Base-by-base conservation (phyloP, 2,329 filamentous ascomycete genomes). In the Bimuria novae-zelandiae region DNA sequence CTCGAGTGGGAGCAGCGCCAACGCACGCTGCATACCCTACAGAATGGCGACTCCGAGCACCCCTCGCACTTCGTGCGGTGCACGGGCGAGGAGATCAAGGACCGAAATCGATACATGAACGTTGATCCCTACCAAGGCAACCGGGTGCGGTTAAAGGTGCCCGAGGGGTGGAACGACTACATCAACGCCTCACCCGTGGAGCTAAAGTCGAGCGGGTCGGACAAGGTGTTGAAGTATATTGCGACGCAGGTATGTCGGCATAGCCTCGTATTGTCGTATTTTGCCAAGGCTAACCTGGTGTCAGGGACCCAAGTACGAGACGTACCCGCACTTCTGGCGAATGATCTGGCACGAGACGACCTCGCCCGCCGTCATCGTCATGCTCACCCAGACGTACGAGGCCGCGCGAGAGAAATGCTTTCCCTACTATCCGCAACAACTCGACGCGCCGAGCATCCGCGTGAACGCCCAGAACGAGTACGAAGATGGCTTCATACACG, bases 371-470 rank as follows among this genome's bases (percentile, higher is more conserved):
- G 90, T 97, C 51, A 88, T 97, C 48, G 87, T 97, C 52, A 97
- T 97, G 90, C 84, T 99, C 57, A 99, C 93, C 2, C 90, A 92
- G 70, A 93, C 91, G 22, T 82, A 89, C 68, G 93, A 97, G 74
- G 81, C 83, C 27, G 82, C 84, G 52, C 79, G 84, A 65, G 85
- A 95, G 73, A 96, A 97, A 74, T 97, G 93, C 75, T 90, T 84
- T 61, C 89, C 88, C 39, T 99, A 99, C 75, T 97, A 92, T 61
- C 92, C 92, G 0, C 64, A 77, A 14, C 66, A 68, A 7, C 55
- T 43, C 3, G 65, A 70, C 1, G 69, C 77, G 2, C 71, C 76
- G 2, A 73, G 70, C 35, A 62, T 78, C 66, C 73, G 77, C 43
- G 74, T 90, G 60, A 89, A 90, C 68, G 81, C 86, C 55, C 74